Evolutionary conservation across 768 basidiomycete species (phyloP).

Genomic region (Lyophyllum shimeji): DNA sequence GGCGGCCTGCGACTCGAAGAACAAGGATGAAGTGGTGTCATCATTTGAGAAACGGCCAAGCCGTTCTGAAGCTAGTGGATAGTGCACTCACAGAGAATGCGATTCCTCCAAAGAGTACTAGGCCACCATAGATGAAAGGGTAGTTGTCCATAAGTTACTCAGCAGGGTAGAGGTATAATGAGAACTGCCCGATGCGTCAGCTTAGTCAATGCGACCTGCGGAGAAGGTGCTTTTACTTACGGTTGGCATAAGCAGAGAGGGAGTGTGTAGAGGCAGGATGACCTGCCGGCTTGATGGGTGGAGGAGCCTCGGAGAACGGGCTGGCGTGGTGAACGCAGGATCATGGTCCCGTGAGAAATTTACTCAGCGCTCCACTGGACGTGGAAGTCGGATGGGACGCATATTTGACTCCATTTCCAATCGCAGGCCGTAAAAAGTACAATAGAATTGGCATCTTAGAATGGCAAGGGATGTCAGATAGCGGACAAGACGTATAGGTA

Average conservation of each 20-base stretch:
- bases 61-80: background rate
- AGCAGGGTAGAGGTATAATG: conserved; percentile 5
- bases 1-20: conserved; percentile 77
- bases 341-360: conserved; percentile 18
- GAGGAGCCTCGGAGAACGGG: conserved; percentile 6
- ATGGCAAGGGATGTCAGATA: background rate
- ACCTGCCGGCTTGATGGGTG: conserved; percentile 6
- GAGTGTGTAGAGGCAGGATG: background rate
- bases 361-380: conserved; percentile 3
- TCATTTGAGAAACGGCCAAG: conserved; percentile 32
- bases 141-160: conserved; percentile 26
- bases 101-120: conserved; percentile 29
- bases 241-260: conserved; percentile 14
- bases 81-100: conserved; percentile 36
- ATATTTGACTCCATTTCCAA: conserved; percentile 1
- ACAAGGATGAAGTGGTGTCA: conserved; percentile 87
- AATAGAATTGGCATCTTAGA: conserved; percentile 1
- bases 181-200: conserved; percentile 3
- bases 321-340: conserved; percentile 4
- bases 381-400: background rate
- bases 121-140: conserved; percentile 35
- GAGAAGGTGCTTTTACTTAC: conserved; percentile 4
- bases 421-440: conserved; percentile 7
- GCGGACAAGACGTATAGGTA: background rate
- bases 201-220: background rate